These are phyloP conservation scores for Aspergillus quadrilineatus DNA, from an alignment of 2,329 filamentous ascomycete genomes.

Conservation along the genomic window DNA sequence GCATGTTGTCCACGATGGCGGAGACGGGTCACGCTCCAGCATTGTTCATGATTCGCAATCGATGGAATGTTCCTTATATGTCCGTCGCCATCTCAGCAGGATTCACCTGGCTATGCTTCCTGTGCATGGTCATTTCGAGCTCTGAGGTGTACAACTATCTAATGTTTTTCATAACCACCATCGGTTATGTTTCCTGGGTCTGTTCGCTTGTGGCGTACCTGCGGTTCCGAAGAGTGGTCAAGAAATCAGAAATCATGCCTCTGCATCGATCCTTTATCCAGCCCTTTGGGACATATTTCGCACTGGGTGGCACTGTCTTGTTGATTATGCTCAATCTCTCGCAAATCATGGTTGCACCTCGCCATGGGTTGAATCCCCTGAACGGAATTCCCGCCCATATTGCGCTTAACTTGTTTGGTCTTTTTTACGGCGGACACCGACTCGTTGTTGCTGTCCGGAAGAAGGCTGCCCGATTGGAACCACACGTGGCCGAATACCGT, in stretches of 20 bases:
- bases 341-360: slow-evolving; percentile 63
- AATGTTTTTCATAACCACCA: slow-evolving; percentile 66
- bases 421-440: slow-evolving; percentile 55
- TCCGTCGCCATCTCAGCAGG: slow-evolving; percentile 57
- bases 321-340: slow-evolving; percentile 69
- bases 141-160: slow-evolving; percentile 66
- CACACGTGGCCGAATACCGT: background rate
- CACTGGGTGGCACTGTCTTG: slow-evolving; percentile 54
- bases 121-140: slow-evolving; percentile 63
- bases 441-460: slow-evolving; percentile 27
- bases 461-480: background rate
- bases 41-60: slow-evolving; percentile 59
- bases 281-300: slow-evolving; percentile 64
- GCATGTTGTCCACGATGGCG: slow-evolving; percentile 64
- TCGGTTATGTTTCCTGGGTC: slow-evolving; percentile 68
- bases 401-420: slow-evolving; percentile 60
- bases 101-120: slow-evolving; percentile 63
- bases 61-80: slow-evolving; percentile 60
- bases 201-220: slow-evolving; percentile 60
- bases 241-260: slow-evolving; percentile 43
- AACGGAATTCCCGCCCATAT: slow-evolving; percentile 65
- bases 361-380: slow-evolving; percentile 56
- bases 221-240: slow-evolving; percentile 53
- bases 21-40: slow-evolving; percentile 61
- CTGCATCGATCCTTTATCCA: slow-evolving; percentile 55